Conservation (phyloP, 331 rosid species). For the Acacia pycnantha region DNA sequence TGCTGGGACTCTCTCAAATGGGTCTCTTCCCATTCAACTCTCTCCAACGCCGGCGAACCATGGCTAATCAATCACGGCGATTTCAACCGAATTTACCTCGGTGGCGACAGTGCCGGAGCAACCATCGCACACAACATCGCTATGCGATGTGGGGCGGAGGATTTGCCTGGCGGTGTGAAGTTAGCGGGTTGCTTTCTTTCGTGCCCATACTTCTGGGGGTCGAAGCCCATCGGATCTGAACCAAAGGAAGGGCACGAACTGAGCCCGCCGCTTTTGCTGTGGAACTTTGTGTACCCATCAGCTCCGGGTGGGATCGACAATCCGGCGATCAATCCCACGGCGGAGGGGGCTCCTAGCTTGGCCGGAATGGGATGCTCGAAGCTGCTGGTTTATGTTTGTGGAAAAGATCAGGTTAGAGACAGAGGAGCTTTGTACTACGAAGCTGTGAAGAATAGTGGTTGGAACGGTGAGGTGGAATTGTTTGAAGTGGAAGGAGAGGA, state of each 20-base stretch:
- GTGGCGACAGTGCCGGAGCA: slow-evolving; percentile 69
- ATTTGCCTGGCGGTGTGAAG: slow-evolving; percentile 38
- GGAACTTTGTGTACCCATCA: slow-evolving; percentile 49
- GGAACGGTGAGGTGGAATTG: slow-evolving; percentile 53
- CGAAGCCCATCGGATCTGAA: slow-evolving; percentile 39
- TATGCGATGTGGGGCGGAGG: slow-evolving; percentile 38
- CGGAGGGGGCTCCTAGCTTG: slow-evolving; percentile 41
- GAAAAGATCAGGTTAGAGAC: slow-evolving; percentile 39
- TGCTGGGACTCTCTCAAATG: slow-evolving; percentile 57
- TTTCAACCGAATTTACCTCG: slow-evolving; percentile 39
- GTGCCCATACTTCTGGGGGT: slow-evolving; percentile 60
- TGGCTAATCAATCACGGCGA: slow-evolving; percentile 53
- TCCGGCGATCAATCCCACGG: slow-evolving; percentile 51
- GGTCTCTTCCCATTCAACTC: slow-evolving; percentile 40
- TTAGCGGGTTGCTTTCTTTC: slow-evolving; percentile 38
- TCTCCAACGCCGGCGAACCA: slow-evolving; percentile 22
- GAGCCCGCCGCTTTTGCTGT: slow-evolving; percentile 21
- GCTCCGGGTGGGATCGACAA: slow-evolving; percentile 55
- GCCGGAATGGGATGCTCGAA: slow-evolving; percentile 40
- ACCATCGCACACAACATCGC: slow-evolving; percentile 47
- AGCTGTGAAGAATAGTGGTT: slow-evolving; percentile 48
- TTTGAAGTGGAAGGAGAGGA: slow-evolving; percentile 46
- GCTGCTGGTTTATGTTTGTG: slow-evolving; percentile 39
- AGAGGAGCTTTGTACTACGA: slow-evolving; percentile 49
- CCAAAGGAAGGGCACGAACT: slow-evolving; percentile 32